phyloP scores from a whole-genome alignment of 2,329 filamentous ascomycete species.

The Leptosphaerulina australis region DNA sequence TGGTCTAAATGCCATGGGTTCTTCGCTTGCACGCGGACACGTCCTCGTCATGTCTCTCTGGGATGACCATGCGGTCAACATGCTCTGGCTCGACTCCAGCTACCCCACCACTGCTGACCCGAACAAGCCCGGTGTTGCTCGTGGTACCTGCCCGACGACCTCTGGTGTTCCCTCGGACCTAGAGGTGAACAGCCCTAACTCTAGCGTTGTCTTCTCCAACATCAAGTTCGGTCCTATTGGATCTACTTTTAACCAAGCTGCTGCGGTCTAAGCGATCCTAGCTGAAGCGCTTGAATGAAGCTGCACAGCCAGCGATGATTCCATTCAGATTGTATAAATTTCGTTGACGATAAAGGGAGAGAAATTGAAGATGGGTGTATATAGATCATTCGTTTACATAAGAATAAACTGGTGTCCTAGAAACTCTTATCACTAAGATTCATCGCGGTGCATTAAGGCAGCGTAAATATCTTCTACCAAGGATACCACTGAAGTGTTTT shows the following conservation, averaged over 20 bases:
- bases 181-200: constrained; percentile 43
- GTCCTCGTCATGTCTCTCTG: constrained; percentile 68
- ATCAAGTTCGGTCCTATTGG: constrained; percentile 51
- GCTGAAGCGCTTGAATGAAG: too few relatives aligned
- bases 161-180: constrained; percentile 47
- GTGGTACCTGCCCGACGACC: constrained; percentile 47
- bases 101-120: constrained; percentile 58
- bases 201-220: constrained; percentile 49
- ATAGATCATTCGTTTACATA: constrained; percentile 10
- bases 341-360: neutral
- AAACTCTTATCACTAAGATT: neutral
- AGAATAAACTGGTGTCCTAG: constrained; percentile 1
- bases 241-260: constrained; percentile 44
- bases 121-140: constrained; percentile 41
- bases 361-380: neutral
- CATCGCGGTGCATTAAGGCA: too few relatives aligned
- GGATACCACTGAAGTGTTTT: too few relatives aligned
- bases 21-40: constrained; percentile 63
- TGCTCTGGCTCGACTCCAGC: constrained; percentile 76
- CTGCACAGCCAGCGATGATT: too few relatives aligned
- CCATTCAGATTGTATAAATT: constrained; percentile 3
- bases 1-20: constrained; percentile 62
- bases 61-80: constrained; percentile 70
- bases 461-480: too few relatives aligned
- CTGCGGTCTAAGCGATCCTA: constrained; percentile 30